Percentiles rank a stretch among this genome's conserved stretches.
Evolutionary conservation across 116 monocot genomes (phyloP).

Genomic region (Posidonia oceanica): DNA sequence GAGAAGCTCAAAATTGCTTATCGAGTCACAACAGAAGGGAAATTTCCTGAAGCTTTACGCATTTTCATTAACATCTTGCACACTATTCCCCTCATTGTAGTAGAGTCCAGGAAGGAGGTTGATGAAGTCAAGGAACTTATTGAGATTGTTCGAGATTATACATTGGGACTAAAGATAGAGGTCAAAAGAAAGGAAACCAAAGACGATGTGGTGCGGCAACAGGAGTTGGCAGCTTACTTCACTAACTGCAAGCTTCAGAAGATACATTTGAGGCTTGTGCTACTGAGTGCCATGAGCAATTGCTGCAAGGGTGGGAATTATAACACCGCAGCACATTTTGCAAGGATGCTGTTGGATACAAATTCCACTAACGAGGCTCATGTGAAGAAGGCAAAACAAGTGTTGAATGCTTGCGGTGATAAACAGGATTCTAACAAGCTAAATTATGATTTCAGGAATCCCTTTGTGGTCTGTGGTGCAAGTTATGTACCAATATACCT

Average conservation of each 20-base stretch:
- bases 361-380: constrained; percentile 48
- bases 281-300: constrained; percentile 66
- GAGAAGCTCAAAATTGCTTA: constrained; percentile 83
- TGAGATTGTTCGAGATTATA: constrained; percentile 66
- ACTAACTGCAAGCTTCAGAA: constrained; percentile 84
- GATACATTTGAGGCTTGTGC: constrained; percentile 54
- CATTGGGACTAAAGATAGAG: constrained; percentile 75
- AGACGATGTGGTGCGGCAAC: constrained; percentile 50
- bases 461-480: constrained; percentile 63
- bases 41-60: constrained; percentile 68
- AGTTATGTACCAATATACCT: constrained; percentile 86
- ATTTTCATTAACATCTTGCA: constrained; percentile 69
- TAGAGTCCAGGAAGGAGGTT: constrained; percentile 84
- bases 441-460: constrained; percentile 26
- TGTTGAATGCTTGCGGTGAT: constrained; percentile 51
- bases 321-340: constrained; percentile 68
- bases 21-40: constrained; percentile 55
- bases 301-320: constrained; percentile 64
- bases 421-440: constrained; percentile 50
- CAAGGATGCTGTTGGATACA: constrained; percentile 67
- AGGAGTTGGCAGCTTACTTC: constrained; percentile 87
- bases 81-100: constrained; percentile 70
- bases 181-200: constrained; percentile 59
- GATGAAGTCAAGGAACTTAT: constrained; percentile 94
- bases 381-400: constrained; percentile 62